phyloP scores from a whole-genome alignment of 257 asterid species.

The Solanum lignicaule region DNA sequence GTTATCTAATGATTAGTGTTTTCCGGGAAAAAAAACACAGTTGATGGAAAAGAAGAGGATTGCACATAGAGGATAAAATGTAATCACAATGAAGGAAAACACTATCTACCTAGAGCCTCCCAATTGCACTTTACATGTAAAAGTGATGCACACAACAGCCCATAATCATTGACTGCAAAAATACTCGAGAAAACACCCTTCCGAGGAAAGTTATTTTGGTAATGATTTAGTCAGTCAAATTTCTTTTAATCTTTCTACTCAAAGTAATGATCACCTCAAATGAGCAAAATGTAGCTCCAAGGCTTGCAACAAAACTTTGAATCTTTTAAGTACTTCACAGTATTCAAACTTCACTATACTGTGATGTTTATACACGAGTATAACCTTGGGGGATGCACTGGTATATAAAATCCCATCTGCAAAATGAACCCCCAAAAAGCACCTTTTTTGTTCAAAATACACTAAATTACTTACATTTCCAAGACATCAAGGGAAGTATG shows the following conservation, averaged over 20 bases:
- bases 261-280: neutral
- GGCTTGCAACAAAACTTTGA: neutral
- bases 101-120: neutral
- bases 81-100: neutral
- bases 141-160: neutral
- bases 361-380: neutral
- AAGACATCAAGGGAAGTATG: neutral
- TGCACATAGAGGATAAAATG: neutral
- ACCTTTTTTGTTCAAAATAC: neutral
- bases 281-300: neutral
- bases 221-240: neutral
- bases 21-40: neutral
- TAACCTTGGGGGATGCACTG: neutral
- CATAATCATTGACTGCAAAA: neutral
- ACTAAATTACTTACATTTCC: neutral
- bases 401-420: neutral
- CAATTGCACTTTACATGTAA: neutral
- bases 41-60: neutral
- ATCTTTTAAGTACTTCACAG: neutral
- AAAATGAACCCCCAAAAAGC: neutral
- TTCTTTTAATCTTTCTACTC: neutral
- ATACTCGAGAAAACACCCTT: neutral
- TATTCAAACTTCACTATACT: neutral
- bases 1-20: neutral
- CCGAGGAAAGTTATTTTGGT: neutral